phyloP scores from a whole-genome alignment of 1,284 basidiomycete genomes.

The Clitocybe nebularis region DNA sequence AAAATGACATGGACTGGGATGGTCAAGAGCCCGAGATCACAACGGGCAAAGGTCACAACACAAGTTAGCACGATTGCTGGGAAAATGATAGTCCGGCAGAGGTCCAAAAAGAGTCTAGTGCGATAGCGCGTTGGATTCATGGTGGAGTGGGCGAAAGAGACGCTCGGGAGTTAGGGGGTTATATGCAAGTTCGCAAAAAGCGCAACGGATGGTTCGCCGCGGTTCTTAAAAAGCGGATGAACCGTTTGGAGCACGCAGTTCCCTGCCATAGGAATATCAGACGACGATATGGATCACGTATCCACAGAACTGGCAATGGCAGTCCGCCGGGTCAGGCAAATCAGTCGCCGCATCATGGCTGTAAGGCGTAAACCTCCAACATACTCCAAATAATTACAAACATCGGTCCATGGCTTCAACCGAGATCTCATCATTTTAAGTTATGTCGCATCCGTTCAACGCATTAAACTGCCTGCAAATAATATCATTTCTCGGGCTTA shows the following conservation, averaged over 20 bases:
- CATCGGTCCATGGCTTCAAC: slow-evolving; percentile 14
- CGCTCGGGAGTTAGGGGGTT: no score
- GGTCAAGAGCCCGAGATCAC: slow-evolving; percentile 27
- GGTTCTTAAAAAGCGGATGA: slow-evolving; percentile 2
- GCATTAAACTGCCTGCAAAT: no score
- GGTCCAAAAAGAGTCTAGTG: slow-evolving; percentile 28
- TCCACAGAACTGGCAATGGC: slow-evolving; percentile 1
- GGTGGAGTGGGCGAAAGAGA: no score
- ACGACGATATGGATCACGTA: slow-evolving; percentile 6
- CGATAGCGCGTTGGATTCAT: slow-evolving; percentile 34
- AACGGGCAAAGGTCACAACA: slow-evolving; percentile 22
- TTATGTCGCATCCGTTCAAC: no score
- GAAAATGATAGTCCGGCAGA: slow-evolving; percentile 33
- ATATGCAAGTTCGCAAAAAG: background rate
- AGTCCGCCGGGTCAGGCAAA: slow-evolving; percentile 8
- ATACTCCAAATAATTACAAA: slow-evolving; percentile 14
- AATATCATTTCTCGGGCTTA: no score
- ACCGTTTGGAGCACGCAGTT: slow-evolving; percentile 12
- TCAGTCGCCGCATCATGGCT: slow-evolving; percentile 9
- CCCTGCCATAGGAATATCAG: slow-evolving; percentile 11
- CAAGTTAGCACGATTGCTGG: slow-evolving; percentile 33
- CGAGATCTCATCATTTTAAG: slow-evolving; percentile 10
- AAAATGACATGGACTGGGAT: slow-evolving; percentile 36
- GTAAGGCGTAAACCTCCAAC: slow-evolving; percentile 6
- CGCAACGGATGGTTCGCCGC: background rate